phyloP scores from a whole-genome alignment of 257 asterid species.

The Solanum sitiens region DNA sequence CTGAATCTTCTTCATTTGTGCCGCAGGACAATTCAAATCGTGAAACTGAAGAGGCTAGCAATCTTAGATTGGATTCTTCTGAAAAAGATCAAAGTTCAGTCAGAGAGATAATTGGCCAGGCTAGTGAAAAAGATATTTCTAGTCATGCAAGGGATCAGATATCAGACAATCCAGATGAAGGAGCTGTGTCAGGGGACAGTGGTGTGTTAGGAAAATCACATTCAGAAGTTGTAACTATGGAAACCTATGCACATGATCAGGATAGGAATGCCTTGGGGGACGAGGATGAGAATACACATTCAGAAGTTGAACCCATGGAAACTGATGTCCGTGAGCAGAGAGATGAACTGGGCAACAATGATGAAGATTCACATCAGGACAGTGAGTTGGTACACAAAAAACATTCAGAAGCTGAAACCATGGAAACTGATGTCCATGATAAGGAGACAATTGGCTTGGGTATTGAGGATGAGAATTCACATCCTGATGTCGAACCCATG shows the following conservation, averaged over 20 bases:
- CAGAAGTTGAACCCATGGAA: not conserved
- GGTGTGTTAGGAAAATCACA: not conserved
- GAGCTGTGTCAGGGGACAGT: conserved; percentile 9
- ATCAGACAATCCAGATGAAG: conserved; percentile 15
- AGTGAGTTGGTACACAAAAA: not conserved
- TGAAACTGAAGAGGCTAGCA: conserved; percentile 4
- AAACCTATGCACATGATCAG: not conserved
- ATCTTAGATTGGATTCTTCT: not conserved
- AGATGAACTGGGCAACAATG: not conserved
- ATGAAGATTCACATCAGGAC: conserved; percentile 5
- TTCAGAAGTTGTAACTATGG: not conserved
- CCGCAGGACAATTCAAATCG: conserved; percentile 4
- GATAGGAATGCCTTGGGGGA: not conserved
- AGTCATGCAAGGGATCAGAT: conserved; percentile 4
- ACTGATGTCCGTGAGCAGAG: not conserved
- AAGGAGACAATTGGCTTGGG: not conserved
- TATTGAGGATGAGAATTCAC: conserved; percentile 1
- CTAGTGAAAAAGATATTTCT: conserved; percentile 8
- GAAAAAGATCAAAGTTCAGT: conserved; percentile 3
- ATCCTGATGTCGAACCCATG: not conserved
- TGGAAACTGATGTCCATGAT: not conserved
- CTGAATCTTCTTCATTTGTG: not conserved
- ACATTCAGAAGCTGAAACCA: not conserved
- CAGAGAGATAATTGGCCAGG: not conserved
- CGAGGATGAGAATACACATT: conserved; percentile 3